Evolutionary conservation across 352 stramenopile genomes (phyloP).

Genomic region (Globisporangium takayamanum): DNA sequence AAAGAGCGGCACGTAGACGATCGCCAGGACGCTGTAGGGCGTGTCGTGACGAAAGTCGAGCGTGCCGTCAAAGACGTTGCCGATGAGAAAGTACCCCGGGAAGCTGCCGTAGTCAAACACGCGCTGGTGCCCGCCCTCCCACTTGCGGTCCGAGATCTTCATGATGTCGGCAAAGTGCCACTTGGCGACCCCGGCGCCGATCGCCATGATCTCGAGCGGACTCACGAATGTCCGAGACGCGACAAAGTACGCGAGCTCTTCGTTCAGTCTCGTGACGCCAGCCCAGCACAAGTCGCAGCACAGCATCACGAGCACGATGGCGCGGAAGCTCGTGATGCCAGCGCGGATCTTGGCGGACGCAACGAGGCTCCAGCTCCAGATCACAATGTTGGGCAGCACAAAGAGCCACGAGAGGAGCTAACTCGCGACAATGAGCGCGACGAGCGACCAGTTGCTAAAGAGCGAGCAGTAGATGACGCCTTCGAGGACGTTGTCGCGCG

Average conservation of each 20-base stretch:
- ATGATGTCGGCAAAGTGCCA: slow-evolving; percentile 6
- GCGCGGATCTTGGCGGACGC: slow-evolving; percentile 25
- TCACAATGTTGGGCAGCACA: slow-evolving; percentile 34
- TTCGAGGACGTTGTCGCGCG: slow-evolving; percentile 3
- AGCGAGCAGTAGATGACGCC: slow-evolving; percentile 28
- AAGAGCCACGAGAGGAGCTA: slow-evolving; percentile 49
- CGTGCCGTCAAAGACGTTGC: slow-evolving; percentile 18
- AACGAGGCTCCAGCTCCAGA: slow-evolving; percentile 32
- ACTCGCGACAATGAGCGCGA: slow-evolving; percentile 17
- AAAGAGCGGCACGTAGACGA: slow-evolving; percentile 19
- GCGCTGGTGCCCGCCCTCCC: slow-evolving; percentile 18
- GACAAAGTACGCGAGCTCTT: slow-evolving; percentile 31
- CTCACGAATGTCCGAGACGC: slow-evolving; percentile 18
- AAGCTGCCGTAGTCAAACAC: slow-evolving; percentile 16
- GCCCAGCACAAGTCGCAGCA: slow-evolving; percentile 23
- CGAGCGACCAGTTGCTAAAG: slow-evolving; percentile 27
- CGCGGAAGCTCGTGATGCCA: slow-evolving; percentile 27
- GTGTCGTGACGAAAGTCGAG: slow-evolving; percentile 13
- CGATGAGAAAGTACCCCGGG: slow-evolving; percentile 7
- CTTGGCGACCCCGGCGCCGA: slow-evolving; percentile 12
- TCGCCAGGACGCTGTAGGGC: slow-evolving; percentile 4
- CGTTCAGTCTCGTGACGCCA: slow-evolving; percentile 21
- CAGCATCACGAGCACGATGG: slow-evolving; percentile 26
- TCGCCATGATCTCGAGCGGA: slow-evolving; percentile 20
- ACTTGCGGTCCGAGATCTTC: slow-evolving; percentile 17